Base-by-base conservation (phyloP, 1,139 yeast species). In the Arxiozyma slooffiae region DNA sequence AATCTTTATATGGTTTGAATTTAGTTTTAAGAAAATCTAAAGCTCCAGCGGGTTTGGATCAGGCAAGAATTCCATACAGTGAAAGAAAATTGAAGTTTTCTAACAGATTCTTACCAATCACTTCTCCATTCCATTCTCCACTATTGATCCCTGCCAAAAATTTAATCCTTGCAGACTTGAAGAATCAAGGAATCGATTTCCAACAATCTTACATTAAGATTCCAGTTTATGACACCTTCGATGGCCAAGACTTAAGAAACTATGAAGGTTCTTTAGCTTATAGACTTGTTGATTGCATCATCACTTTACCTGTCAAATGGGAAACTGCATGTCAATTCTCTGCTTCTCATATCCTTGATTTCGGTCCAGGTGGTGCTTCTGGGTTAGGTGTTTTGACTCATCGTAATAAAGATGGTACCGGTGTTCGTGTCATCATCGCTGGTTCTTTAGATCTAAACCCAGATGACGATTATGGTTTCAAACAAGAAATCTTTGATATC, bases 331-430 rank as follows among this genome's bases (percentile, higher is more conserved):
- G 97, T 48, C 70, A 79, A 57, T 87, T 87, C 67, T 66, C 77
- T 50, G 79, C 94, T 30, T 85, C 97, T 49, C 98, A 94, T 68
- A 79, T 92, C 60, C 71, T 92, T 59, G 99, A 92, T 71, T 92
- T 92, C 64, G 99, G 99, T 66, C 99, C 98, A 55, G 98, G 99
- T 71, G 98, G 97, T 61, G 82, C 87, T 48, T 87, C 97, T 47
- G 99, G 99, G 60, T 77, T 92, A 60, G 98, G 98, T 71, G 85
- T 86, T 57, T 79, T 92, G 63, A 92, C 98, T 53, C 96, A 89
- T 72, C 85, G 96, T 72, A 92, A 90, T 75, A 92, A 90, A 73
- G 98, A 92, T 66, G 99, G 99, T 72, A 88, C 97, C 51, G 99
- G 99, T 71, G 85, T 88, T 48, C 85, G 99, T 72, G 76, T 92